phyloP scores from a whole-genome alignment of 192 early-diverging fungal species.

The Podochytrium sp. region DNA sequence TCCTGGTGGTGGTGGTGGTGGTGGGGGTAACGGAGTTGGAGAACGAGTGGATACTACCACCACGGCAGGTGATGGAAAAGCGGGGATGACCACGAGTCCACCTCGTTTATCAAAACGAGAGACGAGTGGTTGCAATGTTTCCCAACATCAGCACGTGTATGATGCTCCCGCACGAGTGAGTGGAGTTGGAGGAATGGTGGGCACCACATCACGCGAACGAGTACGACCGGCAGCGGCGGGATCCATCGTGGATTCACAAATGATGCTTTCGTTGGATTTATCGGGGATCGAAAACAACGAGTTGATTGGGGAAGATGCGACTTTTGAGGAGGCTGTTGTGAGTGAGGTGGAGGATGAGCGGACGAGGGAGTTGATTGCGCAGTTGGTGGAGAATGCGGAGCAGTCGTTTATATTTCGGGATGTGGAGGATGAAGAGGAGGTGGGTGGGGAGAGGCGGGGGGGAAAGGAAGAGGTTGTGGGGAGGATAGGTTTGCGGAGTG shows the following conservation, averaged over 20 bases:
- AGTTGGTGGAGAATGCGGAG: slow-evolving; percentile 16
- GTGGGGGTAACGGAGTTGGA: not conserved
- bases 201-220: not conserved
- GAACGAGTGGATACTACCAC: not conserved
- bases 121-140: not conserved
- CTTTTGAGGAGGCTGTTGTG: not conserved
- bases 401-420: slow-evolving; percentile 14
- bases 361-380: slow-evolving; percentile 24
- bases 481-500: not conserved
- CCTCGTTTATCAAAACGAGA: too few species aligned
- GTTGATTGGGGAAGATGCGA: not conserved
- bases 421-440: too few species aligned
- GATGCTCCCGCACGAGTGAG: not conserved
- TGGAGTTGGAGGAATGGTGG: not conserved
- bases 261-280: not conserved
- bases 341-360: slow-evolving; percentile 7
- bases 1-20: not conserved
- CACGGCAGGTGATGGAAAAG: not conserved
- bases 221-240: not conserved
- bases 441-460: too few species aligned
- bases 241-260: not conserved
- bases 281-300: slow-evolving; percentile 8
- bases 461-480: too few species aligned
- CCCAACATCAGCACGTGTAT: not conserved
- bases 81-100: too few species aligned